A percentile compares a stretch with the other conserved stretches of the same genome.
Conservation (phyloP, 2,329 filamentous ascomycete species). For the Botrytis galanthina region DNA sequence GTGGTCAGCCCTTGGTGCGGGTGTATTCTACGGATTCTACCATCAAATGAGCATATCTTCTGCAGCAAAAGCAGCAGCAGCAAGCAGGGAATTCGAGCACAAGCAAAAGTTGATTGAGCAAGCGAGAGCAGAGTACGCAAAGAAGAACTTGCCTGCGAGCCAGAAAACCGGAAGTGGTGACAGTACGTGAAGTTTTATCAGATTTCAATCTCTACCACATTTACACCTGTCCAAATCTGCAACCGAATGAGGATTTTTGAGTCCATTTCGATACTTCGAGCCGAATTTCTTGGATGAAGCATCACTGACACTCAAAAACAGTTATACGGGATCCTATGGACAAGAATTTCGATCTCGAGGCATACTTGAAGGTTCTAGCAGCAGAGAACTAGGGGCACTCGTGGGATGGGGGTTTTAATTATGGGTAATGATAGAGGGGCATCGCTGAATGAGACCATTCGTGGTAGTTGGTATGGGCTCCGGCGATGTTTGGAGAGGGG, state of each 20-base stretch:
- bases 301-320: conserved; percentile 38
- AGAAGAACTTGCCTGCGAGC: conserved; percentile 62
- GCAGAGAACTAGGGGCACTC: conserved; percentile 41
- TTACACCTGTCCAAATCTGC: not conserved
- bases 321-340: conserved; percentile 75
- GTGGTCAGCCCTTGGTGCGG: conserved; percentile 89
- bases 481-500: conserved; percentile 30
- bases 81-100: conserved; percentile 81
- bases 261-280: not conserved
- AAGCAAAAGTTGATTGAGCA: conserved; percentile 89
- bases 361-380: conserved; percentile 66
- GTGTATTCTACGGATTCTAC: conserved; percentile 92
- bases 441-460: conserved; percentile 24
- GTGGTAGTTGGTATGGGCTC: conserved; percentile 25
- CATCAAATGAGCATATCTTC: conserved; percentile 82
- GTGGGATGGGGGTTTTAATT: conserved; percentile 29
- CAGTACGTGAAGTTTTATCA: conserved; percentile 35
- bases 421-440: conserved; percentile 32
- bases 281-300: not conserved
- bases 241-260: not conserved
- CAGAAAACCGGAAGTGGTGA: conserved; percentile 40
- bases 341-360: conserved; percentile 92
- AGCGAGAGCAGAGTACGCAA: conserved; percentile 87
- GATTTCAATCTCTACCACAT: not conserved
- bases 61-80: conserved; percentile 65